Base-by-base conservation (phyloP, 352 stramenopile genomes). In the Globisporangium megalacanthum region DNA sequence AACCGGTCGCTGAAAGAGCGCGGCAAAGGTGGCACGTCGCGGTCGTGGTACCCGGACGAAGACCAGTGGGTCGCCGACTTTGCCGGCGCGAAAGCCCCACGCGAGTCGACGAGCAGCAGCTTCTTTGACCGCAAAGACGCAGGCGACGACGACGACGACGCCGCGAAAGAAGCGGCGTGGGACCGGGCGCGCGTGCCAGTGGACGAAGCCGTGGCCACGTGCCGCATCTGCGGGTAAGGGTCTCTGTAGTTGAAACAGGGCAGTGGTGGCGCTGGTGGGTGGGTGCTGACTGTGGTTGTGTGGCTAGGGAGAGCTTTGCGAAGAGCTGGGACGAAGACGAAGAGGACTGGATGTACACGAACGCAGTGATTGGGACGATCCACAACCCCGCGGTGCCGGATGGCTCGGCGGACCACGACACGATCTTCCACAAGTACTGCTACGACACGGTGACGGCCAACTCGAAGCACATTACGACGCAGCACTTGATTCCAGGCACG, bases 291-390 rank as follows among this genome's bases (percentile, higher is more conserved):
- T 35, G 8, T 49, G 10, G 7, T 17, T 37, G 20, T 60, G 17
- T 42, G 29, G 4, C 25, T 49, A 88, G 77, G 11, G 85, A 95
- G 53, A 79, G 77, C 54, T 93, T 95, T 59, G 67, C 67, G 0
- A 92, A 86, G 60, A 89, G 81, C 61, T 95, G 82, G 81, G 79
- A 93, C 44, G 85, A 95, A 80, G 85, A 95, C 33, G 85, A 95
- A 47, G 85, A 95, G 52, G 85, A 95, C 33, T 95, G 85, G 85
- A 90, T 95, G 83, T 95, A 95, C 65, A 92, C 79, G 58, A 94
- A 94, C 57, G 85, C 85, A 1, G 79, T 94, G 29, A 65, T 79
- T n/a, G 85, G 77, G 9, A 84, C 71, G 50, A 89, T 94, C 48
- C 77, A 89, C 57, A 70, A 89, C 48, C 56, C 56, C 1, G 56